Base-by-base conservation (phyloP, 129 eudicot species). In the Chrysanthemum makinoi region DNA sequence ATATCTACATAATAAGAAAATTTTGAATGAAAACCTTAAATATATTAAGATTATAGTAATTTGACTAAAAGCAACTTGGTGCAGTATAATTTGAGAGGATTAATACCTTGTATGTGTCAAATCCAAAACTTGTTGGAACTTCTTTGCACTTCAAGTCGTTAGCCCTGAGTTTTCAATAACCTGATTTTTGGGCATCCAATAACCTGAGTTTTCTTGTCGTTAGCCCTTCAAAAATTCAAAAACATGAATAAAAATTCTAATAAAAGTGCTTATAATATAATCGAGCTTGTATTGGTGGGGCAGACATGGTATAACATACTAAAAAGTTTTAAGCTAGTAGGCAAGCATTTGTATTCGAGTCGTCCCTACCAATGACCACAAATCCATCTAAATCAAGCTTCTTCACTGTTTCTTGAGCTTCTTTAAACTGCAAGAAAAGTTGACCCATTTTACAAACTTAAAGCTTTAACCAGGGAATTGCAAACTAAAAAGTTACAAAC, bases 141-240 rank as follows among this genome's bases (percentile, higher is more conserved):
- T 90, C 96, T 81, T 95, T 90, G 86, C 89, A 72, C 75, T 95
- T 95, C 68, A 95, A 83, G 82, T 95, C 99, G 20, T 20, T 20
- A 20, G 20, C 20, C 20, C 20, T 20, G 20, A 20, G 20, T 20
- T 20, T 20, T 20, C 20, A 20, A 20, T 24, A 24, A 73, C 99
- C 99, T 95, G 67, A 97, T 95, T 79, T 95, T 95, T 18, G 97
- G 99, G 79, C 99, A 95, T 74, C 99, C 99, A 81, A 90, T 88
- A 22, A 95, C 99, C 59, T 86, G 86, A 60, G 97, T 82, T 83
- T 90, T 95, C 82, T 90, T 12, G 51, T 81, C 80, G 56, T 83
- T 86, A 60, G 80, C 82, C 89, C 99, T 95, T 73, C 46, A 61
- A 35, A 12, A 73, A 50, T 33, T 62, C 61, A 30, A 64, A 62